Conservation (phyloP, 345 rosid genomes). For the Dipteronia dyeriana region DNA sequence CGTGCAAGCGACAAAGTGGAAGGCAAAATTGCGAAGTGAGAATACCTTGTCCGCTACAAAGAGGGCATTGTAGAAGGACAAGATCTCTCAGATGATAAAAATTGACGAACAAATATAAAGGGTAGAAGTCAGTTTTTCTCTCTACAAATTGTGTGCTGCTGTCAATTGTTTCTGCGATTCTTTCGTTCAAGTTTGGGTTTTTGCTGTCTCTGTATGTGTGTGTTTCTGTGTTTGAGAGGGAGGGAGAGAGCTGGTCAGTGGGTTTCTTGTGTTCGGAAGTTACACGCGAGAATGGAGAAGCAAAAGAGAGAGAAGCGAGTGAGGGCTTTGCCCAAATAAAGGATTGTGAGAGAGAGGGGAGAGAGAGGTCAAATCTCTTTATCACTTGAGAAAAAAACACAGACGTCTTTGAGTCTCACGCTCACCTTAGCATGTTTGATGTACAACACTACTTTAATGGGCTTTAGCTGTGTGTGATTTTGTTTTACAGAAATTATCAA, state of each 20-base stretch:
- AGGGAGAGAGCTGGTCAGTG: slow-evolving; percentile 2
- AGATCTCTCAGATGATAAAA: slow-evolving; percentile 22
- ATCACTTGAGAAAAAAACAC: neutral
- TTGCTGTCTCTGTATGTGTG: neutral
- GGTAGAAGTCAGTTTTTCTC: no score
- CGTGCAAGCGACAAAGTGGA: neutral
- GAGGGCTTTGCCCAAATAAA: slow-evolving; percentile 21
- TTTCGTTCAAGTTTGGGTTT: neutral
- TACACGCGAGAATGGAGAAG: slow-evolving; percentile 26
- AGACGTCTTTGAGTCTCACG: no score
- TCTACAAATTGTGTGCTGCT: neutral
- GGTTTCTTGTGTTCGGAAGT: slow-evolving; percentile 29
- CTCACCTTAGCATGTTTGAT: no score
- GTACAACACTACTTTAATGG: no score
- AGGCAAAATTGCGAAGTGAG: slow-evolving; percentile 2
- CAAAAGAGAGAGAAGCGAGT: neutral
- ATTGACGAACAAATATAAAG: neutral
- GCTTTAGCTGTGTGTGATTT: no score
- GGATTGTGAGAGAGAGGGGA: neutral
- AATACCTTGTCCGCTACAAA: slow-evolving; percentile 49
- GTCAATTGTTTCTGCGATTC: neutral
- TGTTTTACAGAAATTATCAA: no score
- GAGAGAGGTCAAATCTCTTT: neutral
- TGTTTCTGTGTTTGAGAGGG: neutral
- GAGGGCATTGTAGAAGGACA: slow-evolving; percentile 42